These are phyloP conservation scores for Acorus gramineus DNA, from an alignment of 106 monocot species.

Conservation along the genomic window DNA sequence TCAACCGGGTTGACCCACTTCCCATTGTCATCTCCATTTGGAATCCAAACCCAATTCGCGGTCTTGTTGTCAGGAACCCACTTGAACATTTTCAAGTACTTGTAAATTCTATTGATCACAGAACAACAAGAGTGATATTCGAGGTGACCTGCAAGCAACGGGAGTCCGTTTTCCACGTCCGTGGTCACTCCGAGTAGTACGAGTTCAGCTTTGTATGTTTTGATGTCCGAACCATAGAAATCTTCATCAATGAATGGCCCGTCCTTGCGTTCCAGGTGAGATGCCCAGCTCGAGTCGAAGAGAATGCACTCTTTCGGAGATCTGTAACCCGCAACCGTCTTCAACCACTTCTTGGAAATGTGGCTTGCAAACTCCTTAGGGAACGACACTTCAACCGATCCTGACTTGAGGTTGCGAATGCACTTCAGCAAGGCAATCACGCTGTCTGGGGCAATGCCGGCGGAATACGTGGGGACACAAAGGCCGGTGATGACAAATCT, in stretches of 20 bases:
- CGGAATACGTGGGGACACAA: not conserved
- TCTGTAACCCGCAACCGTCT: not conserved
- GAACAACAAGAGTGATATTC: not conserved
- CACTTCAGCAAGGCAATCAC: not conserved
- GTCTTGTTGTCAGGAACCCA: not conserved
- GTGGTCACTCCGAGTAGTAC: not conserved
- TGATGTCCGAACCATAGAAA: not conserved
- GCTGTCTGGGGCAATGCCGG: not conserved
- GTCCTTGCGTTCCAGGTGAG: not conserved
- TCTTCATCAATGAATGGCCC: not conserved
- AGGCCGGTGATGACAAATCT: not conserved
- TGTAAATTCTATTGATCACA: not conserved
- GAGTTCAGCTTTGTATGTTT: not conserved
- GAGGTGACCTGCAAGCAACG: not conserved
- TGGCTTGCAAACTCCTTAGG: not conserved
- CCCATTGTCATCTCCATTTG: not conserved
- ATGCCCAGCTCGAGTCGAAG: not conserved
- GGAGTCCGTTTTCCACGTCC: not conserved
- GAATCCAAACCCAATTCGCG: not conserved
- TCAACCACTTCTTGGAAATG: not conserved
- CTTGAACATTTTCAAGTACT: not conserved
- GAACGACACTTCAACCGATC: not conserved
- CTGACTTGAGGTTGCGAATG: not conserved
- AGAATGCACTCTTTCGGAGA: not conserved
- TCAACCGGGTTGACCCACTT: not conserved